Evolutionary conservation across 1,284 basidiomycete species (phyloP).

Genomic region (Naganishia sp.): DNA sequence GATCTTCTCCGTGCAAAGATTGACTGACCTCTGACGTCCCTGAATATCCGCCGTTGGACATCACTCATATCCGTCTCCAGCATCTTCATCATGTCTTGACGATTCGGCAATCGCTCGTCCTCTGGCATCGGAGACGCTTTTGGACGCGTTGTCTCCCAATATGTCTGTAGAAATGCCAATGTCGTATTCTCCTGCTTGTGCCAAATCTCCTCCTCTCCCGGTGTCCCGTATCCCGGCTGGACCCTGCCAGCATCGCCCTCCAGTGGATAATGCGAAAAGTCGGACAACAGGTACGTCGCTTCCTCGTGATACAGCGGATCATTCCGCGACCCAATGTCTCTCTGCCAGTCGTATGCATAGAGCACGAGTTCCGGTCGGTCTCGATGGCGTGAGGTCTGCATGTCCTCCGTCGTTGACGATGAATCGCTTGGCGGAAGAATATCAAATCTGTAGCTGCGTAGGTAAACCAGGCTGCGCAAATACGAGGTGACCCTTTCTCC

Average conservation of each 20-base stretch:
- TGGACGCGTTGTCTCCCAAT: neutral
- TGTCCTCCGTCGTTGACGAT: neutral
- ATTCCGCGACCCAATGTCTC: conserved; percentile 16
- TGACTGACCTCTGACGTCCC: conserved; percentile 1
- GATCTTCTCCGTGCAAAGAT: neutral
- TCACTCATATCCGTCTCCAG: neutral
- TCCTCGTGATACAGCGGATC: conserved; percentile 27
- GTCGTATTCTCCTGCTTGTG: conserved; percentile 18
- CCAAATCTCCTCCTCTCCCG: conserved; percentile 15
- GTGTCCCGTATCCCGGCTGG: conserved; percentile 1
- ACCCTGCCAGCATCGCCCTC: conserved; percentile 14
- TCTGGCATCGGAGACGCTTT: neutral
- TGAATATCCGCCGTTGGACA: neutral
- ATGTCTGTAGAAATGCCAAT: neutral
- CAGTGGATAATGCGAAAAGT: conserved; percentile 10
- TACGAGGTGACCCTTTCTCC: conserved; percentile 23
- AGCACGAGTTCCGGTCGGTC: conserved; percentile 17
- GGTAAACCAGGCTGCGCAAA: conserved; percentile 20
- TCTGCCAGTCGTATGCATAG: conserved; percentile 18
- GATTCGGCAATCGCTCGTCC: neutral
- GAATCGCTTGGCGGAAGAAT: conserved; percentile 8
- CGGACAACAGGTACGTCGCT: conserved; percentile 14
- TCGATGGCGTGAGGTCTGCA: conserved; percentile 3
- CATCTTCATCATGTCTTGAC: conserved; percentile 11
- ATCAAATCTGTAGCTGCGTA: conserved; percentile 13